Evolutionary conservation across 768 basidiomycete species (phyloP), one percentile per base, ranked within the genome.

Genomic region (Podaxis sp.): DNA sequence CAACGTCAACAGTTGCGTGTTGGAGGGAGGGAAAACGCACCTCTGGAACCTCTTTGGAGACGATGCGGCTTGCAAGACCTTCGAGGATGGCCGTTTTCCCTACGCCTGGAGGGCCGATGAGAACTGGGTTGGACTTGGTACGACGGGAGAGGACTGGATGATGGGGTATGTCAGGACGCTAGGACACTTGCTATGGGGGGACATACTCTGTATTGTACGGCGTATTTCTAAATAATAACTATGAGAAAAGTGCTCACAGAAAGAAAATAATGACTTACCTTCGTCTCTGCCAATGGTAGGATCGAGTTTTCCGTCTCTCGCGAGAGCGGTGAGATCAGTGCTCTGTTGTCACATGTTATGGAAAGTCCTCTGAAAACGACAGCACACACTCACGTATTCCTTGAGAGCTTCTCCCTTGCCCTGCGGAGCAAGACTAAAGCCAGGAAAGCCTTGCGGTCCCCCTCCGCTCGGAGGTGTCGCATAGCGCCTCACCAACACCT

Each of bases 71-170:
- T 0, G 95, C 95, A 15, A 97, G 81, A 2, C 95, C 95, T 75
- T 96, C 95, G 12, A 96, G 72, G 57, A 96, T 95, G 0, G 95
- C 93, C 0, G 95, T 96, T 76, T 97, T 97, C 0, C 95, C 95
- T 12, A 95, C 93, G 63, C 95, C 95, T 2, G 94, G 92, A 26
- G 92, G 88, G 5, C 92, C 90, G 59, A 93, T 90, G 52, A 92
- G 82, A 67, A 96, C 93, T 4, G 94, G 95, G 68, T 96, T 96
- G 7, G 91, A 93, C 74, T 97, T 97, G 2, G 95, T 96, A 69
- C 95, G 75, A 48, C 94, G 81, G 26, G 92, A 95, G 8, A 96
- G 79, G 68, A 96, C 92, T 93, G 62, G 2, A 1, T 33, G 33
- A 33, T 33, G 33, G 28, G 30, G 44, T 7, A 2, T 22, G 36